Evolutionary conservation across 2,329 filamentous ascomycete species (phyloP).

Genomic region (Chaetomium globosum): DNA sequence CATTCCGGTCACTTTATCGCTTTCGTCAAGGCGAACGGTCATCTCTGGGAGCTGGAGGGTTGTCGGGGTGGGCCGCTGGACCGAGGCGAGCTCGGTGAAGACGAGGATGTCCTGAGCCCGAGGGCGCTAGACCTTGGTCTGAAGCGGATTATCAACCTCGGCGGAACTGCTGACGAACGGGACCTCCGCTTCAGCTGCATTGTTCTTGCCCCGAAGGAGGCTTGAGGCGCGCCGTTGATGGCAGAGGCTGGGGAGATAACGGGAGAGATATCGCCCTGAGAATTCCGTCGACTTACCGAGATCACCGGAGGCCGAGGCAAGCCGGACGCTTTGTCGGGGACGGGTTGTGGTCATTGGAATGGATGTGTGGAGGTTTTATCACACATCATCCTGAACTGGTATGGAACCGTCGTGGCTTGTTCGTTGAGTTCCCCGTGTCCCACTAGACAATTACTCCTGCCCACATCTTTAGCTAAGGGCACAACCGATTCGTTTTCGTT

Average conservation of each 20-base stretch:
- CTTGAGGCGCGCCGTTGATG: slow-evolving; percentile 2
- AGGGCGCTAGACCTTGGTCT: slow-evolving; percentile 66
- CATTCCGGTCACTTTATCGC: slow-evolving; percentile 74
- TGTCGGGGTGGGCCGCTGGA: slow-evolving; percentile 72
- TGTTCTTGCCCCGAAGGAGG: slow-evolving; percentile 40
- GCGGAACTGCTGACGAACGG: slow-evolving; percentile 39
- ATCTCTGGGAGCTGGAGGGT: slow-evolving; percentile 81
- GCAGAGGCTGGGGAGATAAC: background rate
- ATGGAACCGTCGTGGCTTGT: background rate
- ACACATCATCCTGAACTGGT: background rate
- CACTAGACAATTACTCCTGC: background rate
- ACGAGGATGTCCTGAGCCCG: slow-evolving; percentile 67
- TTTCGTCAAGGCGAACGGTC: slow-evolving; percentile 69
- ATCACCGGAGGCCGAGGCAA: background rate
- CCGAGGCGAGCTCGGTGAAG: slow-evolving; percentile 57
- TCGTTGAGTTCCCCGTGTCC: background rate
- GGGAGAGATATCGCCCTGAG: background rate
- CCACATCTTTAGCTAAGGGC: background rate
- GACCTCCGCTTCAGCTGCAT: slow-evolving; percentile 47
- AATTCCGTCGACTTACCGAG: background rate
- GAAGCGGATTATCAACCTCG: slow-evolving; percentile 48
- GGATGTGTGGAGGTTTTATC: background rate
- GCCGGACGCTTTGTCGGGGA: background rate
- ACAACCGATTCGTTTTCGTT: background rate
- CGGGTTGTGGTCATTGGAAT: background rate